Evolutionary conservation across 139 green algal genomes (phyloP).

Genomic region (Chlamydomonas urium): DNA sequence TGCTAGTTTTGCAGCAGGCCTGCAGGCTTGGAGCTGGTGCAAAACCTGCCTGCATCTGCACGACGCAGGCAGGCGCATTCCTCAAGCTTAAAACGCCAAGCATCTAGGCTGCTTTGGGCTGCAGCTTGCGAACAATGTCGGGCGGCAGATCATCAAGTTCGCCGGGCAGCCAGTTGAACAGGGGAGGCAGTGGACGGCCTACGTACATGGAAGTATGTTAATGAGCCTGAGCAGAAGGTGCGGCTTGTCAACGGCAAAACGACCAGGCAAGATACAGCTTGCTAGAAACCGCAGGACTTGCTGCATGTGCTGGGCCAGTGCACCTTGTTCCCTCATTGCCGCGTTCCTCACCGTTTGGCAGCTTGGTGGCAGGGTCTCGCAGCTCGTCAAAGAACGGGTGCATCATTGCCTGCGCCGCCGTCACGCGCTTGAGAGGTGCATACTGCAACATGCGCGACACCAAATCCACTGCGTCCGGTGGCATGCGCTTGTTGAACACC

Average conservation of each 20-base stretch:
- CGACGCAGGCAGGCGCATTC: no score
- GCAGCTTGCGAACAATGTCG: constrained; percentile 58
- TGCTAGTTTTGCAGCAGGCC: no score
- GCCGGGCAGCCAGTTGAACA: constrained; percentile 90
- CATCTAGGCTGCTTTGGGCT: no score
- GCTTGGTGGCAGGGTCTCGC: constrained; percentile 63
- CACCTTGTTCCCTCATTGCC: no score
- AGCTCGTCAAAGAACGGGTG: constrained; percentile 98
- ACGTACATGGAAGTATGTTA: neutral
- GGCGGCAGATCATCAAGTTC: constrained; percentile 67
- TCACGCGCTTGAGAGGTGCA: constrained; percentile 70
- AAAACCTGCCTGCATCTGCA: no score
- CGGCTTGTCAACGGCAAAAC: no score
- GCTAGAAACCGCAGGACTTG: no score
- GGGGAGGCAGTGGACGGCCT: constrained; percentile 75
- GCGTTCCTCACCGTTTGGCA: constrained; percentile 72
- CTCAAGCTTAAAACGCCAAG: no score
- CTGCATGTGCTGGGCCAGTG: no score
- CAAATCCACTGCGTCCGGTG: constrained; percentile 88
- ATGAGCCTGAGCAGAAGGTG: neutral
- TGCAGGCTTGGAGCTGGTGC: no score
- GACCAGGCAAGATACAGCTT: no score
- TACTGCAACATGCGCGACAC: constrained; percentile 92
- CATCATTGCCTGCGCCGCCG: constrained; percentile 61
- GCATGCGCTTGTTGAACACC: constrained; percentile 93